phyloP scores from a whole-genome alignment of 441 rosid genomes.

The Erodium moschatum region DNA sequence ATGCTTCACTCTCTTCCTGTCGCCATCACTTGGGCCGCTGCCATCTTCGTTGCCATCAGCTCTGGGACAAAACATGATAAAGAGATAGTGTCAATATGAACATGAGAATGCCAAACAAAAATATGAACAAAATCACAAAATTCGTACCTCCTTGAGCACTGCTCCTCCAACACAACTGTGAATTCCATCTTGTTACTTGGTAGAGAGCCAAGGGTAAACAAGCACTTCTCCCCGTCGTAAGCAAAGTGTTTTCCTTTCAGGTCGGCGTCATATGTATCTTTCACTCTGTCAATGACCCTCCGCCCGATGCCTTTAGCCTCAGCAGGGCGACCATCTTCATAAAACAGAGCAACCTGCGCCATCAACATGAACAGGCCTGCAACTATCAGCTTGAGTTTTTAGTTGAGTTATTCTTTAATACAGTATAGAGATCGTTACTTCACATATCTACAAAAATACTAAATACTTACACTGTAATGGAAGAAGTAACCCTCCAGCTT shows the following conservation, averaged over 20 bases:
- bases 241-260: slow-evolving; percentile 45
- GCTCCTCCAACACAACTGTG: slow-evolving; percentile 48
- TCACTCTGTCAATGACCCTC: slow-evolving; percentile 38
- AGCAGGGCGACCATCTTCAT: slow-evolving; percentile 50
- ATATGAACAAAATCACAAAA: neutral
- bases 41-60: slow-evolving; percentile 18
- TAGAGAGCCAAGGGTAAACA: slow-evolving; percentile 49
- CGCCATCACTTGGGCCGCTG: slow-evolving; percentile 29
- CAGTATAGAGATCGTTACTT: too few relatives aligned
- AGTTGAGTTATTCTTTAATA: too few relatives aligned
- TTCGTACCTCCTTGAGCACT: slow-evolving; percentile 19
- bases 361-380: too few relatives aligned
- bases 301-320: slow-evolving; percentile 46
- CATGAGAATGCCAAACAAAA: too few relatives aligned
- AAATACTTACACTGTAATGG: slow-evolving; percentile 42
- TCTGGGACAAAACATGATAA: slow-evolving; percentile 18
- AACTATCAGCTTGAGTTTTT: too few relatives aligned
- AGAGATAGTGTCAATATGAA: neutral
- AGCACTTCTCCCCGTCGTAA: slow-evolving; percentile 54
- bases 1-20: slow-evolving; percentile 37
- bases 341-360: slow-evolving; percentile 35
- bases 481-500: slow-evolving; percentile 33
- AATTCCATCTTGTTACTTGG: slow-evolving; percentile 48
- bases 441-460: too few relatives aligned
- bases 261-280: slow-evolving; percentile 38